A percentile compares a stretch with the other conserved stretches of the same genome.
These are phyloP conservation scores for Talaromyces albobiverticillius DNA, from an alignment of 2,329 filamentous ascomycete species.

Conservation along the genomic window DNA sequence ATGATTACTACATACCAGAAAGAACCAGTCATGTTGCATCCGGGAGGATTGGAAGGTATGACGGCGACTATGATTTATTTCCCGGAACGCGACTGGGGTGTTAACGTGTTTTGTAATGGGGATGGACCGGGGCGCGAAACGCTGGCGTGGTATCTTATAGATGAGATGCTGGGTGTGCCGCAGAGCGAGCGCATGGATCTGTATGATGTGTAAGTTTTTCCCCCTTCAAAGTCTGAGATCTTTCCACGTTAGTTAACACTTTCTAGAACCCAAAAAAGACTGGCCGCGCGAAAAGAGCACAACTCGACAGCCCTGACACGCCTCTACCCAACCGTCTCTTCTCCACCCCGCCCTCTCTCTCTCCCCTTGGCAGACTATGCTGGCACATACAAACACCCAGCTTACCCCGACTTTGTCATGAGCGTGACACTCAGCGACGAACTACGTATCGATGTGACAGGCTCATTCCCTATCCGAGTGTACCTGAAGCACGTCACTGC, in stretches of 20 bases:
- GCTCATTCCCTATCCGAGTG: constrained; percentile 1
- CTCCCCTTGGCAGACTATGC: constrained; percentile 5
- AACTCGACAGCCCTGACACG: constrained; percentile 3
- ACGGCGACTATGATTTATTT: constrained; percentile 14
- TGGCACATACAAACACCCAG: constrained; percentile 7
- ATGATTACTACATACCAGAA: constrained; percentile 15
- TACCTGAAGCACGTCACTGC: constrained; percentile 5
- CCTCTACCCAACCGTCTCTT: constrained; percentile 4
- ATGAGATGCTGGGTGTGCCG: constrained; percentile 11
- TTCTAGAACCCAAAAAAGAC: constrained; percentile 1
- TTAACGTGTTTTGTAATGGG: constrained; percentile 15
- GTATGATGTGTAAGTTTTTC: constrained; percentile 1
- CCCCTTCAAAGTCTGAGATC: background rate
- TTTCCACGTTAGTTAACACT: background rate
- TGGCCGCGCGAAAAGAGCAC: background rate
- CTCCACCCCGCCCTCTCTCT: constrained; percentile 1
- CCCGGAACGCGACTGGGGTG: constrained; percentile 12
- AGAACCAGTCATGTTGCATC: constrained; percentile 14
- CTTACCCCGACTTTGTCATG: constrained; percentile 6
- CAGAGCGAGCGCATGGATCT: constrained; percentile 12
- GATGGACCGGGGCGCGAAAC: constrained; percentile 4
- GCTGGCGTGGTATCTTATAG: constrained; percentile 15
- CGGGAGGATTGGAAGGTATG: constrained; percentile 15
- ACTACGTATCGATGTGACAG: background rate
- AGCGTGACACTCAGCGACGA: background rate